Evolutionary conservation across 192 early-diverging fungal species (phyloP).

Genomic region (Coemansia sp.): DNA sequence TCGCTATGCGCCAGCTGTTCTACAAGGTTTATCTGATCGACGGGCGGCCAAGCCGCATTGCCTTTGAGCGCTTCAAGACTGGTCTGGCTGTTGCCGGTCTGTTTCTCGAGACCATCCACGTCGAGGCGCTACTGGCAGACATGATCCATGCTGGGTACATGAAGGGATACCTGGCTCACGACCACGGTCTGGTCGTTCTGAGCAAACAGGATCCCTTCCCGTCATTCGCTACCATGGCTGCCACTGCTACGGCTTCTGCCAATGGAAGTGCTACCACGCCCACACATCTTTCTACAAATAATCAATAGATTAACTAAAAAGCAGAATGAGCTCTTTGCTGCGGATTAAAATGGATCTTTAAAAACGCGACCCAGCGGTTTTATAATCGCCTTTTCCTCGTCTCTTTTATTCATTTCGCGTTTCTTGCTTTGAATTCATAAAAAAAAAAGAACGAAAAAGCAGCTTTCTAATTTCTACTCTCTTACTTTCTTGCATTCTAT

Average conservation of each 20-base stretch:
- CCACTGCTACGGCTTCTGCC: not conserved
- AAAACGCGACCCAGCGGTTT: not conserved
- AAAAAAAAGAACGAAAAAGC: not conserved
- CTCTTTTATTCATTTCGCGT: not conserved
- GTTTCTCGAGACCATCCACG: constrained; percentile 62
- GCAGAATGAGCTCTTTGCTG: not conserved
- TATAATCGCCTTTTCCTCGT: not conserved
- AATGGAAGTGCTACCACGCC: not conserved
- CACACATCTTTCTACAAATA: not conserved
- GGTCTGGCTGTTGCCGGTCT: constrained; percentile 64
- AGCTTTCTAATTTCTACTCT: not conserved
- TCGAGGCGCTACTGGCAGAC: constrained; percentile 84
- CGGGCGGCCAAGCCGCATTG: constrained; percentile 57
- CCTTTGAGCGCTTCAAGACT: constrained; percentile 58
- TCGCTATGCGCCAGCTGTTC: constrained; percentile 76
- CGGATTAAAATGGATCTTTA: not conserved
- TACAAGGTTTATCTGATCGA: constrained; percentile 66
- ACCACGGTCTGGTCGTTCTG: constrained; percentile 70
- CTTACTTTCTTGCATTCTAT: not conserved
- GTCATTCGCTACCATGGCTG: not conserved
- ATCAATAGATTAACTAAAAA: not conserved
- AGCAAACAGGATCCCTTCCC: constrained; percentile 81
- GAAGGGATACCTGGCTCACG: constrained; percentile 84
- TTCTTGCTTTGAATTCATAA: not conserved
- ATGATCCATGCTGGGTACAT: constrained; percentile 86